phyloP scores from a whole-genome alignment of 768 basidiomycete genomes.

The Kwoniella sp. region DNA sequence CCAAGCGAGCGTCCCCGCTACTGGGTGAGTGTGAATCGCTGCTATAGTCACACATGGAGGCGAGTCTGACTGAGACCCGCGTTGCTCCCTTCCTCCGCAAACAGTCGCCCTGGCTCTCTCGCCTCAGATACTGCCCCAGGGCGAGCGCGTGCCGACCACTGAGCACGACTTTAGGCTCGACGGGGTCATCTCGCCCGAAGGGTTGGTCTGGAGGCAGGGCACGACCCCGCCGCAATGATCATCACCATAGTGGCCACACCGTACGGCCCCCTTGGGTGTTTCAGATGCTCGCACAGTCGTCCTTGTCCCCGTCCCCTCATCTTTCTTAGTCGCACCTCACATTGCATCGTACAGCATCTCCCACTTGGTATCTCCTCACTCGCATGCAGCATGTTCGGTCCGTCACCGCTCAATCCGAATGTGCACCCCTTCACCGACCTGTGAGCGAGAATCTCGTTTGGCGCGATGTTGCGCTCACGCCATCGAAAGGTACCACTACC shows the following conservation, averaged over 20 bases:
- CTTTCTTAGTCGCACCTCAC: no score
- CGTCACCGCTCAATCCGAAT: neutral
- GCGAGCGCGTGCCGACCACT: conserved; percentile 31
- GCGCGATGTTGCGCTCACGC: neutral
- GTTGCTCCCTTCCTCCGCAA: neutral
- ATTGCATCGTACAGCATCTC: neutral
- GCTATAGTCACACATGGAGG: no score
- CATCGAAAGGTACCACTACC: neutral
- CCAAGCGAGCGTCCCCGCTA: conserved; percentile 15
- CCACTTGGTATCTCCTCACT: neutral
- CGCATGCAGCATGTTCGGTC: neutral
- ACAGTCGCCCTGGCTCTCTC: conserved; percentile 37
- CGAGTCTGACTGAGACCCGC: neutral
- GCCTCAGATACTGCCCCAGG: conserved; percentile 27
- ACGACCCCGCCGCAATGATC: no score
- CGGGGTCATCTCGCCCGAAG: conserved; percentile 32
- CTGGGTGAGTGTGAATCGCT: conserved; percentile 22
- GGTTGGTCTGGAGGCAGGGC: conserved; percentile 21
- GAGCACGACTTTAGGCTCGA: conserved; percentile 33
- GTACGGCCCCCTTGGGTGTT: no score
- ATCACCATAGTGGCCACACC: no score
- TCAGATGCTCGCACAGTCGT: no score
- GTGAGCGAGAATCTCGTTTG: no score
- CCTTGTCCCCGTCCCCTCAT: no score
- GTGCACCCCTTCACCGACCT: neutral